A percentile compares a stretch with the other conserved stretches of the same genome.
Conservation (phyloP, 805 yeast species). For the Henningerozyma blattae region DNA sequence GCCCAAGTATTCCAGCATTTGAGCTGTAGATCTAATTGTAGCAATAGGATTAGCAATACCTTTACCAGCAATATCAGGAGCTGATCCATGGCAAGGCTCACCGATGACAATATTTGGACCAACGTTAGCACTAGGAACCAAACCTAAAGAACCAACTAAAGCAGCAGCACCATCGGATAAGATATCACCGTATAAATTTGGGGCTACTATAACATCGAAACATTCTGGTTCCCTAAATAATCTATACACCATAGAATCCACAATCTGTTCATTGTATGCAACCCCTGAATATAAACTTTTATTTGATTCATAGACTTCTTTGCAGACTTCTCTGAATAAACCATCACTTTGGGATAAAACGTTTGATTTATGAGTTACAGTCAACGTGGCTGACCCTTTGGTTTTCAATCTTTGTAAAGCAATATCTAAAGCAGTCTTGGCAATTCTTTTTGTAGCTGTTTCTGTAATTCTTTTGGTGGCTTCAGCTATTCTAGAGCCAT, state of each 20-base stretch:
- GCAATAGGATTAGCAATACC: constrained; percentile 96
- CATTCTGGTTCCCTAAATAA: constrained; percentile 97
- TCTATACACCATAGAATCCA: constrained; percentile 97
- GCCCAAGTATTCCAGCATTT: constrained; percentile 96
- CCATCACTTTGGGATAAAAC: constrained; percentile 91
- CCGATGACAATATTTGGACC: constrained; percentile 95
- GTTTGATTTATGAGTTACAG: constrained; percentile 94
- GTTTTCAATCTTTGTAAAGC: constrained; percentile 85
- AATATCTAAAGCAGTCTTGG: constrained; percentile 82
- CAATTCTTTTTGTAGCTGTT: constrained; percentile 73
- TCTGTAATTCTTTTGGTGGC: constrained; percentile 95
- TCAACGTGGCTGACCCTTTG: constrained; percentile 45
- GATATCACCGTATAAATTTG: constrained; percentile 95
- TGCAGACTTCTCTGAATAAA: constrained; percentile 77
- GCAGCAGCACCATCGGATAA: constrained; percentile 98
- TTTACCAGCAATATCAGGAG: constrained; percentile 96
- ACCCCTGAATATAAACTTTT: constrained; percentile 46
- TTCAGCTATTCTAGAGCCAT: constrained; percentile 88
- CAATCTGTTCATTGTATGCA: constrained; percentile 85
- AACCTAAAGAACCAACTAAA: constrained; percentile 92
- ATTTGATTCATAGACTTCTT: constrained; percentile 36
- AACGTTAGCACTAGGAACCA: constrained; percentile 96
- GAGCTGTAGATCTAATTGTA: constrained; percentile 93
- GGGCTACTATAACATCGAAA: constrained; percentile 97
- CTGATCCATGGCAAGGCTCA: constrained; percentile 99